A percentile compares a stretch with the other conserved stretches of the same genome.
Conservation (phyloP, 345 rosid genomes). For the Punica granatum region DNA sequence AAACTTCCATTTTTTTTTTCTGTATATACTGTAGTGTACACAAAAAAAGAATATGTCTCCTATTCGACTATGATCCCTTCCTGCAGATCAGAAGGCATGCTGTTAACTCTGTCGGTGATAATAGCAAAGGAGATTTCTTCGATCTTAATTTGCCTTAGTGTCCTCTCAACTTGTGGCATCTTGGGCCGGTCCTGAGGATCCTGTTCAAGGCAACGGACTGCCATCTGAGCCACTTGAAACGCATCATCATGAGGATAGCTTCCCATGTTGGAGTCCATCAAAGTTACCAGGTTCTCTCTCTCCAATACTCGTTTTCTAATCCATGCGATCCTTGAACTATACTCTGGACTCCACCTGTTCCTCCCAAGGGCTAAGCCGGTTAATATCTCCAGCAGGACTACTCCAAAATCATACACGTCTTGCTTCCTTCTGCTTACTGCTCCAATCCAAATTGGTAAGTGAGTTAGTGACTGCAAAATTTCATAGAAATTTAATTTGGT, state of each 20-base stretch:
- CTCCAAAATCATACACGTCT: background rate
- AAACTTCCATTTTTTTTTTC: background rate
- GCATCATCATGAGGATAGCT: background rate
- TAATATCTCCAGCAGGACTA: background rate
- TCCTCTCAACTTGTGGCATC: background rate
- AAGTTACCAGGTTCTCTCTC: background rate
- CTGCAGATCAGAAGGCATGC: background rate
- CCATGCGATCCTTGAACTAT: background rate
- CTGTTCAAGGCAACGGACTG: background rate
- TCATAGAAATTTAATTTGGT: background rate
- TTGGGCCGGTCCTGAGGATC: background rate
- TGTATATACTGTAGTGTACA: background rate
- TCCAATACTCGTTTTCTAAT: background rate
- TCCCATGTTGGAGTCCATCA: slow-evolving; percentile 2
- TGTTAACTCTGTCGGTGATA: background rate
- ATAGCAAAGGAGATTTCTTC: background rate
- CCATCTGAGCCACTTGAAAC: background rate
- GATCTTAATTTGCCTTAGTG: background rate
- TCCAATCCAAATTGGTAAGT: background rate
- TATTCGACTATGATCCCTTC: background rate
- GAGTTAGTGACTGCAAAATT: background rate
- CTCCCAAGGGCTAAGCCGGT: slow-evolving; percentile 1
- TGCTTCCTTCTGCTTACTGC: background rate
- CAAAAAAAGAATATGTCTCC: background rate
- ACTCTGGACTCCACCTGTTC: slow-evolving; percentile 1